Evolutionary conservation across 2,329 filamentous ascomycete genomes (phyloP).

Genomic region (Lecanicillium sp.): DNA sequence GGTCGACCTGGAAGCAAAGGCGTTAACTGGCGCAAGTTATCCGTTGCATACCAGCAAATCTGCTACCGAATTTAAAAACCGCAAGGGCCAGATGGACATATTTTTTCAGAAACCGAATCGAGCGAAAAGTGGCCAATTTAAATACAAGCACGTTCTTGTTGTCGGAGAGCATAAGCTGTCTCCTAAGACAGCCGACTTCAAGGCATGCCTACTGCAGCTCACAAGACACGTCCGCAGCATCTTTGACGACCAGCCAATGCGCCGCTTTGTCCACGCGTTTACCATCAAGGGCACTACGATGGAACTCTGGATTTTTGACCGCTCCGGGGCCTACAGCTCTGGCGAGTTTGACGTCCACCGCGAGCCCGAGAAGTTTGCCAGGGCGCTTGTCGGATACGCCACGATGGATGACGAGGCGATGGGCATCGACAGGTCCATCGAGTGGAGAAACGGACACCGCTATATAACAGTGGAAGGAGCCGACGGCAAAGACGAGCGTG

Average conservation of each 20-base stretch:
- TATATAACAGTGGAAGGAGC: conserved; percentile 3
- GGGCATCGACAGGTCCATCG: conserved; percentile 9
- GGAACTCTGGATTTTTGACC: conserved; percentile 10
- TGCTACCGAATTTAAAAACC: conserved; percentile 13
- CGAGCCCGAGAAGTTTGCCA: conserved; percentile 10
- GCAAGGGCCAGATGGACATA: conserved; percentile 14
- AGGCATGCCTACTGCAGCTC: conserved; percentile 12
- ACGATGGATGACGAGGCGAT: conserved; percentile 12
- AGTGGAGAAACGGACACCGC: conserved; percentile 1
- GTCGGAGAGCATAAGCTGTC: conserved; percentile 14
- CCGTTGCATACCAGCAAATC: conserved; percentile 11
- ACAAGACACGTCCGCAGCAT: conserved; percentile 11
- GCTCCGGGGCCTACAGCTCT: conserved; percentile 10
- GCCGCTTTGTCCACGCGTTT: conserved; percentile 12
- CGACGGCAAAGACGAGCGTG: conserved; percentile 2
- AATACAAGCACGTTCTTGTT: conserved; percentile 14
- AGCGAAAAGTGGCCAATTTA: conserved; percentile 2
- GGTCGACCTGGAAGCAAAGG: conserved; percentile 1
- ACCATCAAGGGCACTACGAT: conserved; percentile 6
- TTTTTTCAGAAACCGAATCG: conserved; percentile 12
- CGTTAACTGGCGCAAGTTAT: conserved; percentile 4
- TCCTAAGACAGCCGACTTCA: conserved; percentile 10
- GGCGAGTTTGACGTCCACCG: conserved; percentile 11
- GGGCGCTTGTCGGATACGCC: conserved; percentile 12
- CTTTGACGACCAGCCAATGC: conserved; percentile 13